These are phyloP conservation scores for Nothopassalora personata DNA, from an alignment of 2,329 filamentous ascomycete species.

Conservation along the genomic window DNA sequence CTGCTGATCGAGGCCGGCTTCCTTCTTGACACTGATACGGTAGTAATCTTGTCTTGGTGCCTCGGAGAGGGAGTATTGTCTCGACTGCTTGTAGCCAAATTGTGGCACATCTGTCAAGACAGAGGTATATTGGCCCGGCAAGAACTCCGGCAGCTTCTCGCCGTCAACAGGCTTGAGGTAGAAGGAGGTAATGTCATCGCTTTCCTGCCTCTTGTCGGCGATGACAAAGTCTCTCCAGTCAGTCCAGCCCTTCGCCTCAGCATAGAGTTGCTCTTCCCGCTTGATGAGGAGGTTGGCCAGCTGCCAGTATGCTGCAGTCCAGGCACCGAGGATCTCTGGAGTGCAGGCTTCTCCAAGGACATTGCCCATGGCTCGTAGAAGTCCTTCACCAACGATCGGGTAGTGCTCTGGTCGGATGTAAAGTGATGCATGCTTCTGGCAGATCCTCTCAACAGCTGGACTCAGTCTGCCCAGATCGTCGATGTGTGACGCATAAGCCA, in stretches of 20 bases:
- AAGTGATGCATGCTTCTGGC: slow-evolving; percentile 69
- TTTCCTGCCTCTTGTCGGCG: slow-evolving; percentile 59
- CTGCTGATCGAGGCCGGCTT: slow-evolving; percentile 49
- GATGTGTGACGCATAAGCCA: slow-evolving; percentile 67
- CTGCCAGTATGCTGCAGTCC: slow-evolving; percentile 67
- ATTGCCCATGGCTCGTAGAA: slow-evolving; percentile 61
- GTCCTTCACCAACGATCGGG: slow-evolving; percentile 62
- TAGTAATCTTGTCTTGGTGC: slow-evolving; percentile 57
- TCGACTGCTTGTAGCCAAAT: slow-evolving; percentile 58
- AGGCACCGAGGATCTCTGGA: slow-evolving; percentile 58
- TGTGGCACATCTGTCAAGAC: slow-evolving; percentile 54
- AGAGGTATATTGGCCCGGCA: slow-evolving; percentile 68
- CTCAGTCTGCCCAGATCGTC: slow-evolving; percentile 58
- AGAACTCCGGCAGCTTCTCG: slow-evolving; percentile 56
- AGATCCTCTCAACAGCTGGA: slow-evolving; percentile 61
- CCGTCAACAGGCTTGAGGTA: slow-evolving; percentile 61
- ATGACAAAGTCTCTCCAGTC: slow-evolving; percentile 65
- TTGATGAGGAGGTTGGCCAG: slow-evolving; percentile 67
- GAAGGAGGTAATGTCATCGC: slow-evolving; percentile 65
- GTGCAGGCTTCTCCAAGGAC: slow-evolving; percentile 65
- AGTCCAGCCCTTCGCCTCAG: slow-evolving; percentile 56
- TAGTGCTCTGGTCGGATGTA: slow-evolving; percentile 66
- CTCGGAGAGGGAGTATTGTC: slow-evolving; percentile 70
- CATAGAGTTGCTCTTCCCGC: slow-evolving; percentile 60
- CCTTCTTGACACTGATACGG: slow-evolving; percentile 66